Base-by-base conservation (phyloP, 768 basidiomycete genomes). In the Rhodotorula kratochvilovae region DNA sequence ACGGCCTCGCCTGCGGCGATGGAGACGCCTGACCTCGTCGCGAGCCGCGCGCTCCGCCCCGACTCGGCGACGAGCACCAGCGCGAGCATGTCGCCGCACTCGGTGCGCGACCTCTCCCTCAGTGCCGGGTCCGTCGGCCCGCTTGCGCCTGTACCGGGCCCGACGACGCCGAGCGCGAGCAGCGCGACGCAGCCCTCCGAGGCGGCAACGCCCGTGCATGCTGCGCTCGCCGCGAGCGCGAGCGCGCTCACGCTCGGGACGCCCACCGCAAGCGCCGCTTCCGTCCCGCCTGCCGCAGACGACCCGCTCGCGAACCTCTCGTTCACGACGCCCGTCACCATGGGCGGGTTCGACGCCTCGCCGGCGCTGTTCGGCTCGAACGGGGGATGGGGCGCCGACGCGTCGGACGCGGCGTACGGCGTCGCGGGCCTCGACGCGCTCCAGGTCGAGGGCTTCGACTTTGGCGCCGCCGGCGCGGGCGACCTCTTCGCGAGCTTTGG, bases 31-130 rank as follows among this genome's bases (percentile, higher is more conserved):
- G 57, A 58, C 29, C 27, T 58, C 25, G 57, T 59, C 23, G 50
- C 66, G 27, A 51, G 43, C 29, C 36, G 50, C 19, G 50, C 48
- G n/a, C 36, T 66, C 27, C 57, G 45, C 27, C 64, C 64, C 33
- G 48, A 59, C 57, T 54, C 64, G 56, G 58, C 45, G 27, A 59
- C 66, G 58, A 66, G 16, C 33, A n/a, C 45, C 3, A 51, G 19
- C 19, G 17, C 61, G 31, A 60, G 48, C n/a, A n/a, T 54, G 15
- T 66, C 66, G 50, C 66, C 66, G 4, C 50, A 51, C 25, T 66
- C 58, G 25, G 25, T 42, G 17, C 33, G 36, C 25, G 50, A 48
- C 21, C 35, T 55, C 25, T 50, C 48, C 4, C 23, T 50, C 25
- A 25, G 23, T 5, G 12, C 25, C 2, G 48, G 48, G 10, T 50